Evolutionary conservation across 371 early-diverging fungal genomes (phyloP).

Genomic region (Nosema muscidifuracis): DNA sequence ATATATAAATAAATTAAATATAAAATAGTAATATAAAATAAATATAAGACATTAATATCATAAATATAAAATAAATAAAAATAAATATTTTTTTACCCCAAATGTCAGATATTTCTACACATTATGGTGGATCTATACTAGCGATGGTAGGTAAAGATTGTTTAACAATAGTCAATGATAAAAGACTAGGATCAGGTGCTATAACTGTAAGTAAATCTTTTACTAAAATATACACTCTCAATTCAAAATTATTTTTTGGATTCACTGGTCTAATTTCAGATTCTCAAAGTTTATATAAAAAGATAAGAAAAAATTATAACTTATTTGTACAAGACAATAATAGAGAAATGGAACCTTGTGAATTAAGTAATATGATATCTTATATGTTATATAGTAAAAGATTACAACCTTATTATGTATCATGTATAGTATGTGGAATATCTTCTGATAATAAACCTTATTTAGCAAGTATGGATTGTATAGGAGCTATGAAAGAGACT

Average conservation of each 20-base stretch:
- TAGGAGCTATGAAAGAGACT: constrained; percentile 88
- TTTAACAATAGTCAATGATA: constrained; percentile 90
- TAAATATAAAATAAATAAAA: too few species aligned
- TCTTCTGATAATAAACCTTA: constrained; percentile 71
- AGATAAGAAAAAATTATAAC: constrained; percentile 82
- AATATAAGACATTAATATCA: too few species aligned
- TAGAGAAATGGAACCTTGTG: constrained; percentile 85
- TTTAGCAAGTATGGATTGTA: constrained; percentile 86
- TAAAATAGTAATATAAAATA: too few species aligned
- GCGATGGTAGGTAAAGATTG: constrained; percentile 96
- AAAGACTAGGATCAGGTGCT: constrained; percentile 73
- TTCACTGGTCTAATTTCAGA: constrained; percentile 91
- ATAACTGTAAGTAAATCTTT: constrained; percentile 84
- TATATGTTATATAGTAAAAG: constrained; percentile 87
- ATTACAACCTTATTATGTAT: constrained; percentile 87
- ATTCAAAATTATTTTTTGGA: constrained; percentile 76
- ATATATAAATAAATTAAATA: too few species aligned
- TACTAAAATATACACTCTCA: constrained; percentile 79
- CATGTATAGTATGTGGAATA: constrained; percentile 88
- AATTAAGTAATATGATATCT: constrained; percentile 84
- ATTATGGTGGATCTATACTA: constrained; percentile 71
- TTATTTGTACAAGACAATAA: constrained; percentile 91
- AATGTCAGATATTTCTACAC: constrained; percentile 57
- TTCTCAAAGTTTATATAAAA: constrained; percentile 76
- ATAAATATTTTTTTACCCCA: constrained; percentile 1